phyloP scores from a whole-genome alignment of 2,329 filamentous ascomycete genomes.

The Aspergillus sp. region DNA sequence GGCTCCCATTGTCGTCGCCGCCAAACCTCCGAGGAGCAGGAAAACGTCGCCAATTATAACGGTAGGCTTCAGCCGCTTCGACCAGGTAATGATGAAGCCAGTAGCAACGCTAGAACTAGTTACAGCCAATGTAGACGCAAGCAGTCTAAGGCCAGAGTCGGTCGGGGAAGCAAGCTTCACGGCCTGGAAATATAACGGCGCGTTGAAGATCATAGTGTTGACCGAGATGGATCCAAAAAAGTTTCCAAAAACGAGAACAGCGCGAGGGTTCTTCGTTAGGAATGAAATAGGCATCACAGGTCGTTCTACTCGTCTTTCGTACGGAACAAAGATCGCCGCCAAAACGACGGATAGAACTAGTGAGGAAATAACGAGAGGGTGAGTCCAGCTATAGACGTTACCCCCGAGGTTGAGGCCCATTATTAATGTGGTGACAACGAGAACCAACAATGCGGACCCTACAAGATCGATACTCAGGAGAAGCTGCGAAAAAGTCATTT shows the following conservation, averaged over 20 bases:
- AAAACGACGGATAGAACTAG: conserved; percentile 43
- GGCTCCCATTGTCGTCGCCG: conserved; percentile 52
- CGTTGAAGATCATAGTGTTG: conserved; percentile 65
- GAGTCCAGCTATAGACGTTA: conserved; percentile 52
- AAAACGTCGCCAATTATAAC: conserved; percentile 52
- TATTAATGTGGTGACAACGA: conserved; percentile 50
- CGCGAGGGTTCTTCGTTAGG: conserved; percentile 47
- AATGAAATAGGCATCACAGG: conserved; percentile 53
- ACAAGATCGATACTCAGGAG: conserved; percentile 51
- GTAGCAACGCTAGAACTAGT: conserved; percentile 57
- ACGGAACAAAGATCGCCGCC: conserved; percentile 40
- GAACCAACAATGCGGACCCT: conserved; percentile 49
- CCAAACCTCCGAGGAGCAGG: conserved; percentile 52
- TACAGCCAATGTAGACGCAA: conserved; percentile 60
- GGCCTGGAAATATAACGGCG: conserved; percentile 74
- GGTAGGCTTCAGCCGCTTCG: conserved; percentile 60
- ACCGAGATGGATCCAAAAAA: conserved; percentile 52
- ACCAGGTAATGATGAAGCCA: conserved; percentile 63
- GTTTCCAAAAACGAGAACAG: conserved; percentile 52
- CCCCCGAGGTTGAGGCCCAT: conserved; percentile 55
- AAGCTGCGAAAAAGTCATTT: conserved; percentile 42
- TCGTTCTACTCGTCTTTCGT: conserved; percentile 45
- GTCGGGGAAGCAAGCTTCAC: conserved; percentile 70
- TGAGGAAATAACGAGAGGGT: conserved; percentile 51
- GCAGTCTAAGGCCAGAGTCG: conserved; percentile 68